Conservation (phyloP, 495 filamentous ascomycete species). For the Rostrohypoxylon terebratum region DNA sequence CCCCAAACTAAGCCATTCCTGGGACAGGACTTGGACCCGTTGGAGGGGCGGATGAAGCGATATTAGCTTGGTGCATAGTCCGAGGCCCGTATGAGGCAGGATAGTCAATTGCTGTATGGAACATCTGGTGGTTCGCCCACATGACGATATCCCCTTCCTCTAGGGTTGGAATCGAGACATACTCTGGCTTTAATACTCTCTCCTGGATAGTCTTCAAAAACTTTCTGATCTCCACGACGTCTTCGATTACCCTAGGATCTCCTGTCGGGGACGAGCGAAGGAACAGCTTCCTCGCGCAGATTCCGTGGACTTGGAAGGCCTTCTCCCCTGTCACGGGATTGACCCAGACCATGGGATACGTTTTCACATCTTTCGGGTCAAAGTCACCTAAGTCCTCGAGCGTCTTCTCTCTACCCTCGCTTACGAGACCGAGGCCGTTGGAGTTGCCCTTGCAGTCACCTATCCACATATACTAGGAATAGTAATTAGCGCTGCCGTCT, state of each 20-base stretch:
- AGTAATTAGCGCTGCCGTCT: slow-evolving; percentile 1
- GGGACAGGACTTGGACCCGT: slow-evolving; percentile 35
- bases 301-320: slow-evolving; percentile 55
- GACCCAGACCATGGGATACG: slow-evolving; percentile 58
- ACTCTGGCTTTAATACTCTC: slow-evolving; percentile 45
- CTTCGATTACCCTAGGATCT: slow-evolving; percentile 47
- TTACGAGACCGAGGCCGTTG: slow-evolving; percentile 54
- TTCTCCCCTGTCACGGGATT: slow-evolving; percentile 56
- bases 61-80: slow-evolving; percentile 56
- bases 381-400: slow-evolving; percentile 52
- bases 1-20: slow-evolving; percentile 1
- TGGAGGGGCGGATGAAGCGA: slow-evolving; percentile 39
- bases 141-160: slow-evolving; percentile 53
- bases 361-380: slow-evolving; percentile 52
- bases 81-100: slow-evolving; percentile 47
- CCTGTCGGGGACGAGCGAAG: slow-evolving; percentile 47
- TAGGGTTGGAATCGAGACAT: slow-evolving; percentile 42
- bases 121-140: slow-evolving; percentile 53
- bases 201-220: slow-evolving; percentile 43
- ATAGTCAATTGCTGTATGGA: slow-evolving; percentile 55
- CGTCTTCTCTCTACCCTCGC: slow-evolving; percentile 49
- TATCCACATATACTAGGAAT: slow-evolving; percentile 51
- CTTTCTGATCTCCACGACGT: slow-evolving; percentile 50
- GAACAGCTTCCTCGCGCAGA: slow-evolving; percentile 54
- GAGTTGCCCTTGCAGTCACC: slow-evolving; percentile 52